Percentiles rank a stretch among this genome's conserved stretches.
These are phyloP conservation scores for Sugiyamaella japonica DNA, from an alignment of 1,139 yeast genomes.

Conservation along the genomic window DNA sequence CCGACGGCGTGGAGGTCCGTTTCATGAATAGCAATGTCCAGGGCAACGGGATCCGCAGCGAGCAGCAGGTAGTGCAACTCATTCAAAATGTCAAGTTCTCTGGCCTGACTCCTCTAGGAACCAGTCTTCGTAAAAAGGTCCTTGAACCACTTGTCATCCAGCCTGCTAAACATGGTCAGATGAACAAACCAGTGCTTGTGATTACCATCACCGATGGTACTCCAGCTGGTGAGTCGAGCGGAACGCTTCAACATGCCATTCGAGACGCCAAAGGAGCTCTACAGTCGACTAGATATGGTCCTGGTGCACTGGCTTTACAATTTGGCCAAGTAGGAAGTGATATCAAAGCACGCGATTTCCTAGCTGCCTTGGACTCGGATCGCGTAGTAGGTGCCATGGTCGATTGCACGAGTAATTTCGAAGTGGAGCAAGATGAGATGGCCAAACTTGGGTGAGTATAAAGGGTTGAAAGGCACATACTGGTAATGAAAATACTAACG, in stretches of 20 bases:
- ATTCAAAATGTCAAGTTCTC: constrained; percentile 35
- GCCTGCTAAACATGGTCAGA: constrained; percentile 32
- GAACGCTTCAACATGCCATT: constrained; percentile 34
- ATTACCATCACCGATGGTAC: constrained; percentile 40
- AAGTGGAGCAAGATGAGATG: constrained; percentile 42
- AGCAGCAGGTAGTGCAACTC: constrained; percentile 34
- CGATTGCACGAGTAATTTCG: constrained; percentile 40
- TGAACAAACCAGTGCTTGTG: constrained; percentile 38
- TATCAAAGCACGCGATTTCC: constrained; percentile 38
- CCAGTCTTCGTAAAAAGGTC: constrained; percentile 34
- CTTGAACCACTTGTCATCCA: constrained; percentile 38
- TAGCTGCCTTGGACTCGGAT: constrained; percentile 37
- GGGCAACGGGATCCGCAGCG: constrained; percentile 36
- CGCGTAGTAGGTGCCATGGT: constrained; percentile 39
- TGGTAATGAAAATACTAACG: neutral
- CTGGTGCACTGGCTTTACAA: constrained; percentile 40
- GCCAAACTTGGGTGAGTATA: constrained; percentile 30
- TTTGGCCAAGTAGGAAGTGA: constrained; percentile 42
- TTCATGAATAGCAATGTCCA: constrained; percentile 37
- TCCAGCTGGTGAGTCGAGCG: constrained; percentile 39
- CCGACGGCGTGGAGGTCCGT: constrained; percentile 40
- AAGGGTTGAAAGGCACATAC: no score
- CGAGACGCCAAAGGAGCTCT: constrained; percentile 34
- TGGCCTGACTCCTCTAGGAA: constrained; percentile 41
- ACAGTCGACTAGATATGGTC: constrained; percentile 33